phyloP scores from a whole-genome alignment of 495 filamentous ascomycete genomes.

The Trichoderma virens region DNA sequence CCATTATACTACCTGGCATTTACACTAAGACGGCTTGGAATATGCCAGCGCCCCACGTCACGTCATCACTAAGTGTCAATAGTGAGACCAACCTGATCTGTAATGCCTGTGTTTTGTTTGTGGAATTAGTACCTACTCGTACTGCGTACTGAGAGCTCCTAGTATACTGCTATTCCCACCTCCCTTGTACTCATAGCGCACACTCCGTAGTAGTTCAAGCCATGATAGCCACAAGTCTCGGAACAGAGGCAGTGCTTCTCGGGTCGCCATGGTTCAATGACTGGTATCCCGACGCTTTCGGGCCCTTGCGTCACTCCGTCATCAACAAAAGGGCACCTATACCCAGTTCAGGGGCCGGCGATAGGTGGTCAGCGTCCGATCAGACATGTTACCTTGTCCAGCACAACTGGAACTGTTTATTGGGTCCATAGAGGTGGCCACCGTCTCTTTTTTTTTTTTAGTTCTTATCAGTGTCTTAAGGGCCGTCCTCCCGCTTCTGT shows the following conservation, averaged over 20 bases:
- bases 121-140: too few relatives aligned
- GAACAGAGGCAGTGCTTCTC: background rate
- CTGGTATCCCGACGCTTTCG: background rate
- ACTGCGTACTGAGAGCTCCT: background rate
- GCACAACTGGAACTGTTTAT: background rate
- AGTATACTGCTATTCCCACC: background rate
- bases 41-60: background rate
- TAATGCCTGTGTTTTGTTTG: too few relatives aligned
- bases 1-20: too few relatives aligned
- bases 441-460: background rate
- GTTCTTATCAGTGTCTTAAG: slow-evolving; percentile 1
- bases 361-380: background rate
- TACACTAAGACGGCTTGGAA: background rate
- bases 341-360: slow-evolving; percentile 1
- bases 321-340: background rate
- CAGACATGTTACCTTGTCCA: background rate
- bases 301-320: slow-evolving; percentile 7
- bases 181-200: background rate
- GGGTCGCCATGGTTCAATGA: background rate
- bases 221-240: background rate
- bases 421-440: background rate
- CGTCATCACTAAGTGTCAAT: background rate
- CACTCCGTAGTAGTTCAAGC: background rate
- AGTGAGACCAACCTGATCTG: background rate
- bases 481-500: background rate